A percentile compares a stretch with the other conserved stretches of the same genome.
These are phyloP conservation scores for Prunus mira DNA, from an alignment of 306 rosid genomes.

Conservation along the genomic window DNA sequence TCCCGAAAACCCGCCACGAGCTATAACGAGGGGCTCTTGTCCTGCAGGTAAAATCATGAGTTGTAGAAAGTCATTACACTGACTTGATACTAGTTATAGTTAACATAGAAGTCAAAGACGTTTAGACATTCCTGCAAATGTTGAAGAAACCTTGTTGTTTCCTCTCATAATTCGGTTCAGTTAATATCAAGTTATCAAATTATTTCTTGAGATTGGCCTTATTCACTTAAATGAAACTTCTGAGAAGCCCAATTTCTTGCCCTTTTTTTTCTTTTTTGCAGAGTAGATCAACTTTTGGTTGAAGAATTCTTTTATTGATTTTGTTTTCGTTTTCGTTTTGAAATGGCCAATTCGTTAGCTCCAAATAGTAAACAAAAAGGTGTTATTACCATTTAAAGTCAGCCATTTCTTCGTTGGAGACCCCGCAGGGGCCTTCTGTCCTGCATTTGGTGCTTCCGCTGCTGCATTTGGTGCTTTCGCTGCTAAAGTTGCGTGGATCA, in stretches of 20 bases:
- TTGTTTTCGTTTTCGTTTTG: too few species aligned
- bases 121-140: not conserved
- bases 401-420: slow-evolving; percentile 46
- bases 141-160: not conserved
- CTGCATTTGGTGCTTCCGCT: not conserved
- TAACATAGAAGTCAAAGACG: too few species aligned
- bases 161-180: not conserved
- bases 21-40: slow-evolving; percentile 56
- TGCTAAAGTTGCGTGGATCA: slow-evolving; percentile 50
- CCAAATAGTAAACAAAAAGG: not conserved
- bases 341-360: not conserved
- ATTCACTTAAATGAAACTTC: too few species aligned
- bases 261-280: too few species aligned
- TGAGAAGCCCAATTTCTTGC: too few species aligned
- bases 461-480: slow-evolving; percentile 12
- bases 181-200: not conserved
- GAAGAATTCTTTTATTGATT: too few species aligned
- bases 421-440: not conserved
- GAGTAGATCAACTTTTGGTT: too few species aligned
- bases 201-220: not conserved
- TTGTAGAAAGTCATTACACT: not conserved
- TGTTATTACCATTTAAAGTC: slow-evolving; percentile 61
- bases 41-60: slow-evolving; percentile 34
- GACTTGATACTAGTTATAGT: too few species aligned
- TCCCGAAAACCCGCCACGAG: slow-evolving; percentile 82